These are phyloP conservation scores for Camelina neglecta DNA, from an alignment of 345 rosid genomes.

Conservation along the genomic window DNA sequence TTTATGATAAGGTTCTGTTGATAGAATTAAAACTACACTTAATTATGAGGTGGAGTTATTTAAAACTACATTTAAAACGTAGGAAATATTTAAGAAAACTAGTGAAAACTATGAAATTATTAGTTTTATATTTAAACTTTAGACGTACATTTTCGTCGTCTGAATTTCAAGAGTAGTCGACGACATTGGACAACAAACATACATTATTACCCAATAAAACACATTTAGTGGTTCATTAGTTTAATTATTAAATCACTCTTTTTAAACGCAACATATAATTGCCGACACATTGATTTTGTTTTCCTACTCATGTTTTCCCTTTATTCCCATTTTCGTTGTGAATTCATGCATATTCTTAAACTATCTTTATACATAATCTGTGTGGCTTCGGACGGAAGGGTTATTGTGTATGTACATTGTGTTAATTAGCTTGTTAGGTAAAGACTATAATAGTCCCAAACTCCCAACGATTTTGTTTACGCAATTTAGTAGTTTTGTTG, in stretches of 20 bases:
- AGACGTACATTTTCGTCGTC: not conserved
- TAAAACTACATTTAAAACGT: not conserved
- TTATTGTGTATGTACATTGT: not conserved
- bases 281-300: not conserved
- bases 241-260: not conserved
- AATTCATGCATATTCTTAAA: conserved; percentile 11
- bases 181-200: not conserved
- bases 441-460: not conserved
- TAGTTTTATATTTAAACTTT: not conserved
- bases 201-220: not conserved
- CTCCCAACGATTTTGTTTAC: not conserved
- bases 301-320: not conserved
- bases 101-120: not conserved
- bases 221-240: conserved; percentile 2
- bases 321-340: not conserved
- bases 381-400: not conserved
- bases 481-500: not conserved
- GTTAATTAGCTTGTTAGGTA: not conserved
- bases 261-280: not conserved
- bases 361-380: not conserved
- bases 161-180: not conserved
- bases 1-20: not conserved
- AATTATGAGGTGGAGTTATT: not conserved
- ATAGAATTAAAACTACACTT: not conserved
- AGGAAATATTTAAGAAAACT: not conserved